Evolutionary conservation across 306 rosid genomes (phyloP).

Genomic region (Rosa multiflora): DNA sequence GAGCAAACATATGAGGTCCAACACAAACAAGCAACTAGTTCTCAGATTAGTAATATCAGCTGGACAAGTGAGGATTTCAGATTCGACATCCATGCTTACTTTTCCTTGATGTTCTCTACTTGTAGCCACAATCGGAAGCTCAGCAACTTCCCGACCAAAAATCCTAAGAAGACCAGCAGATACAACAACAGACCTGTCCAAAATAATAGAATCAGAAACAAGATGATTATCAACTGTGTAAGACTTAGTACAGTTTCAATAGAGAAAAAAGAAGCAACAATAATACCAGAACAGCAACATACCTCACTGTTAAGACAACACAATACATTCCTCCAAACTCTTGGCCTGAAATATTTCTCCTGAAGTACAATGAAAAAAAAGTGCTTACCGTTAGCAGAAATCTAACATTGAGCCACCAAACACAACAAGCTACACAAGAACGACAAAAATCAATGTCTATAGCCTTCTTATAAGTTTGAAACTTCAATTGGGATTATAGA

Average conservation of each 20-base stretch:
- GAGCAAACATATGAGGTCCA: background rate
- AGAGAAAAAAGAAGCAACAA: background rate
- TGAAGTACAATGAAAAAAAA: slow-evolving; percentile 38
- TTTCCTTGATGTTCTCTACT: slow-evolving; percentile 94
- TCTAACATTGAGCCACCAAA: background rate
- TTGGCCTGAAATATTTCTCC: slow-evolving; percentile 98
- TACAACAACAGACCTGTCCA: slow-evolving; percentile 80
- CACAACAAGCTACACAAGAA: background rate
- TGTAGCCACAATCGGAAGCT: slow-evolving; percentile 98
- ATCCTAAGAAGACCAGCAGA: slow-evolving; percentile 96
- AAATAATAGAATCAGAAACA: slow-evolving; percentile 15
- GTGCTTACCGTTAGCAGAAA: background rate
- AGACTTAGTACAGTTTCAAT: background rate
- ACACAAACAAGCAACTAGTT: too few relatives aligned
- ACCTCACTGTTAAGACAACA: slow-evolving; percentile 90
- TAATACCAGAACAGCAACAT: slow-evolving; percentile 27
- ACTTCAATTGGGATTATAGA: background rate
- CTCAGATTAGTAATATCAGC: background rate
- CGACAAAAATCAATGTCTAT: background rate
- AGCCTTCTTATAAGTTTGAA: background rate
- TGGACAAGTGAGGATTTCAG: background rate
- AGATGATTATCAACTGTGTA: background rate
- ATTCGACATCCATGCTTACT: slow-evolving; percentile 42
- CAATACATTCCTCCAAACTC: slow-evolving; percentile 99
- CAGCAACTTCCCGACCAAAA: slow-evolving; percentile 87